These are phyloP conservation scores for Sclerotinia spermophila DNA, from an alignment of 2,329 filamentous ascomycete species.

Conservation along the genomic window DNA sequence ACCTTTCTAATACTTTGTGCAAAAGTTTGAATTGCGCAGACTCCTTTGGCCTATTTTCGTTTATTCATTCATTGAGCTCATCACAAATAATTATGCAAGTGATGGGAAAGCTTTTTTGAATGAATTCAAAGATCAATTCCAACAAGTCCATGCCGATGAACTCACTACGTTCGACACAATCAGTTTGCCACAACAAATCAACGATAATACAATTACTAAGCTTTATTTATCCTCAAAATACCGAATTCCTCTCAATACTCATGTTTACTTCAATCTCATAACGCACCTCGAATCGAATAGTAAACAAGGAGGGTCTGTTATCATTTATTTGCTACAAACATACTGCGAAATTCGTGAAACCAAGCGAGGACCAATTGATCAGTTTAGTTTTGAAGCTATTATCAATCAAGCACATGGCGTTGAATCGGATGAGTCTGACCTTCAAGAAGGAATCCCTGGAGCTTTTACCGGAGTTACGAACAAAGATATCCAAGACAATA, in stretches of 20 bases:
- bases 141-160: constrained; percentile 75
- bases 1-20: background rate
- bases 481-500: constrained; percentile 55
- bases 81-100: constrained; percentile 65
- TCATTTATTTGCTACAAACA: constrained; percentile 67
- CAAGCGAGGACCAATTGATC: constrained; percentile 59
- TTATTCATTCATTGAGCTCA: constrained; percentile 82
- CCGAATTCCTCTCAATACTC: constrained; percentile 80
- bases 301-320: constrained; percentile 72
- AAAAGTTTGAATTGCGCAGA: constrained; percentile 77
- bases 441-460: constrained; percentile 62
- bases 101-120: constrained; percentile 72
- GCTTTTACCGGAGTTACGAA: constrained; percentile 59
- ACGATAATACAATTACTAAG: constrained; percentile 72
- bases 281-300: constrained; percentile 86
- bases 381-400: constrained; percentile 60
- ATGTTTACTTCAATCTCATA: constrained; percentile 77
- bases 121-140: constrained; percentile 66
- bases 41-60: constrained; percentile 92
- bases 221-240: constrained; percentile 86
- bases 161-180: constrained; percentile 71
- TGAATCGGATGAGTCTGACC: constrained; percentile 55
- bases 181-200: constrained; percentile 71
- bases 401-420: constrained; percentile 55
- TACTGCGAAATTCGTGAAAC: constrained; percentile 58